Evolutionary conservation across 345 rosid species (phyloP), one percentile per base, ranked within the genome.

Genomic region (Citrus sp.): DNA sequence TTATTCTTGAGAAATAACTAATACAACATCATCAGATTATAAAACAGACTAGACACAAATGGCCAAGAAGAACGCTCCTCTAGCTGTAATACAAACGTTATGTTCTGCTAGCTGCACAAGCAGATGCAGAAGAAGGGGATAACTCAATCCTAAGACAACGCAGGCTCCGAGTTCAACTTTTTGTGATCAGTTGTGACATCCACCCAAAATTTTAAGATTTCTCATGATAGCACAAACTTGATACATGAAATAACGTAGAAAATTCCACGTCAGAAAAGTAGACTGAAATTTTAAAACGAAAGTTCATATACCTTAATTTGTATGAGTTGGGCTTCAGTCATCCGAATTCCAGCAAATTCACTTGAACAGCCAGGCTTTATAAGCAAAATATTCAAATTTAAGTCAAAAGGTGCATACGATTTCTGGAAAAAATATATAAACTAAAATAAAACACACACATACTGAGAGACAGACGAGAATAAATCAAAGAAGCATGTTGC

Each of bases 311-410:
- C 99, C 99, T 91, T 95, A 70, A 95, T 90, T 71, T 88, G 92
- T 80, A 93, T 81, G 77, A 93, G 95, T 77, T 92, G 95, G 46
- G 90, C 93, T 83, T 89, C 88, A 18, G 84, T 73, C 60, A 87
- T 79, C 76, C 85, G 87, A 59, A 86, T 84, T 70, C 90, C 93
- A 81, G 97, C 83, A 58, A 95, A 86, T 89, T 95, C 96, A 83
- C 90, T 93, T 21, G 96, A 92, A 86, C 98, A 95, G 71, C 98
- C 98, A 84, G 99, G 98, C 97, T 95, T 80, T 55, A 85, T n/a
- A 69, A 54, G 78, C 73, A 85, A 77, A 83, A 63, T 24, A 78
- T 59, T 37, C 70, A 72, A 16, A 40, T 46, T 37, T 49, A 64
- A 65, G 60, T 72, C 37, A 82, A 49, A 40, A 2, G 9, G 55